phyloP scores from a whole-genome alignment of 345 rosid species.

The Garcia nutans region DNA sequence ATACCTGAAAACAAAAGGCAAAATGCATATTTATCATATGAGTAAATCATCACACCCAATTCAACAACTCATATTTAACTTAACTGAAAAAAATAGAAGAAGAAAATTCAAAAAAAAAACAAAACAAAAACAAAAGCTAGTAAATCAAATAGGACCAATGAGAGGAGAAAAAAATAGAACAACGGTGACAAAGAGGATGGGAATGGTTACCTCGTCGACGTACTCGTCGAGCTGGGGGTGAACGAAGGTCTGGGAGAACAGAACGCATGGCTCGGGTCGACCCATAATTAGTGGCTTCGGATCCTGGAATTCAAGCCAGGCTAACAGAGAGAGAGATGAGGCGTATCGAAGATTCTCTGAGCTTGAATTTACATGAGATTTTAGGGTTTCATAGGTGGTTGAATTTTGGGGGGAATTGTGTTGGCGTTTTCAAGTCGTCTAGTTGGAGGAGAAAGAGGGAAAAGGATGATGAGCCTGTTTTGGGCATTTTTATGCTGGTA shows the following conservation, averaged over 20 bases:
- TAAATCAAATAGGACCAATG: neutral
- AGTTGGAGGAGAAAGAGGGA: neutral
- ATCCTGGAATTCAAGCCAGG: neutral
- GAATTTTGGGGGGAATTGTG: neutral
- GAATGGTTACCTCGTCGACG: slow-evolving; percentile 74
- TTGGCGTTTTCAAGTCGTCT: neutral
- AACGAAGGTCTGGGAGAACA: slow-evolving; percentile 89
- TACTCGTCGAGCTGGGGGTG: slow-evolving; percentile 95
- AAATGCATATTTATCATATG: slow-evolving; percentile 1
- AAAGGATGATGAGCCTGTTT: too few species aligned
- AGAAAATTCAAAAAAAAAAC: too few species aligned
- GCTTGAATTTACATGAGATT: neutral
- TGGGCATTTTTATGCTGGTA: neutral
- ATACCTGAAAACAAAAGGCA: slow-evolving; percentile 46
- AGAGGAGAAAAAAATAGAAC: neutral
- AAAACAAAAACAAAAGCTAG: neutral
- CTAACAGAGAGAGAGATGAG: neutral
- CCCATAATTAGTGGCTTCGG: slow-evolving; percentile 45
- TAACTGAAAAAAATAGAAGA: neutral
- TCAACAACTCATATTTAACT: neutral
- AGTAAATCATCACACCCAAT: neutral
- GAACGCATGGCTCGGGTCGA: slow-evolving; percentile 88
- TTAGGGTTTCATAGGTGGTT: slow-evolving; percentile 9
- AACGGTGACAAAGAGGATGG: neutral
- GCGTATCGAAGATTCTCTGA: neutral